phyloP scores from a whole-genome alignment of 208 protist species.

The Leishmania aethiopica region DNA sequence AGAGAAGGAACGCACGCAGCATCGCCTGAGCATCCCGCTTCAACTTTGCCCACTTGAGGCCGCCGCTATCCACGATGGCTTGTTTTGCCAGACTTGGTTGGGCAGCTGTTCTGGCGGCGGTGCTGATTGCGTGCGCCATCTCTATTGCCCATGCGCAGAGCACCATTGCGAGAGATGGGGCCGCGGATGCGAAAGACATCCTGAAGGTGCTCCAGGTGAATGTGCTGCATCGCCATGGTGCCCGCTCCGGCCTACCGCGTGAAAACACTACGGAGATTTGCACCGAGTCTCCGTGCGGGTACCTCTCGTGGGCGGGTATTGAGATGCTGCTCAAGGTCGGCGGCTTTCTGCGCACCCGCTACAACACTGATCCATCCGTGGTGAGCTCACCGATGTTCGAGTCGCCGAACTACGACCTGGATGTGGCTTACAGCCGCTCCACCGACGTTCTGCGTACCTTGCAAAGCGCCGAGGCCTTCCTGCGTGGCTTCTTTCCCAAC shows the following conservation, averaged over 20 bases:
- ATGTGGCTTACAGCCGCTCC: slow-evolving; percentile 59
- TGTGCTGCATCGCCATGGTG: slow-evolving; percentile 64
- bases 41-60: neutral
- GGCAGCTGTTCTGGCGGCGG: slow-evolving; percentile 7
- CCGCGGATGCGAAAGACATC: neutral
- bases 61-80: neutral
- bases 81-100: slow-evolving; percentile 24
- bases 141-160: slow-evolving; percentile 2
- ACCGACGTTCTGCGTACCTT: slow-evolving; percentile 60
- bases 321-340: slow-evolving; percentile 51
- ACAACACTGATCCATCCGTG: slow-evolving; percentile 37
- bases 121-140: slow-evolving; percentile 22
- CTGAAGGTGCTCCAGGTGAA: slow-evolving; percentile 37
- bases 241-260: slow-evolving; percentile 25
- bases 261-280: slow-evolving; percentile 48
- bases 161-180: neutral
- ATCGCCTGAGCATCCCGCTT: neutral
- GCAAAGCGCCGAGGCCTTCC: slow-evolving; percentile 58
- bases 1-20: neutral
- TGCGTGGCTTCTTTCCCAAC: slow-evolving; percentile 52
- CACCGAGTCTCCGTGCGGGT: slow-evolving; percentile 46
- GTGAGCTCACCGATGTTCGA: slow-evolving; percentile 36
- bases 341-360: slow-evolving; percentile 40
- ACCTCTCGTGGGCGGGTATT: slow-evolving; percentile 43
- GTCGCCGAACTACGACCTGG: slow-evolving; percentile 46